Conservation (phyloP, 2,329 filamentous ascomycete species). For the Phialocephala subalpina region DNA sequence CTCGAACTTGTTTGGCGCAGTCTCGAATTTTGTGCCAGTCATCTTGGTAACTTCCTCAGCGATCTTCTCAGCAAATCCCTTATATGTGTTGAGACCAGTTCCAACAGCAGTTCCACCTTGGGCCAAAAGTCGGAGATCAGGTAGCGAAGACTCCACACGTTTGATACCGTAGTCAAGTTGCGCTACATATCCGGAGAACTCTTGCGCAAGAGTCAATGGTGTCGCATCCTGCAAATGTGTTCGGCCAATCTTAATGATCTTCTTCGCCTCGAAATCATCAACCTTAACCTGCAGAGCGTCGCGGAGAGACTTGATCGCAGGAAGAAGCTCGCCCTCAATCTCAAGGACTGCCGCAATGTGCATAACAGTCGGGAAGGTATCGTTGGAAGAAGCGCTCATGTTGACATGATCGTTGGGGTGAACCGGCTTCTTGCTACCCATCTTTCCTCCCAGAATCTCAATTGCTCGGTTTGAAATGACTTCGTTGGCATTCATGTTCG, state of each 20-base stretch:
- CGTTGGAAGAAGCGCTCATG: conserved; percentile 98
- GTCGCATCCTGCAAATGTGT: conserved; percentile 98
- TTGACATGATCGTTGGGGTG: conserved; percentile 99
- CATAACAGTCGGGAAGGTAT: conserved; percentile 99
- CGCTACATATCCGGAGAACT: conserved; percentile 96
- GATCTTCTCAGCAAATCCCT: conserved; percentile 93
- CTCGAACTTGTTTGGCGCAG: conserved; percentile 99
- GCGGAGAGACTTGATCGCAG: conserved; percentile 82
- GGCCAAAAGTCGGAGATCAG: conserved; percentile 85
- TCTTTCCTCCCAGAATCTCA: conserved; percentile 92
- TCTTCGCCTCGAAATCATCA: conserved; percentile 81
- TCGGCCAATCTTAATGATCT: conserved; percentile 98
- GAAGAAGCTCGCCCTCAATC: conserved; percentile 85
- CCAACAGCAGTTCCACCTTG: conserved; percentile 98
- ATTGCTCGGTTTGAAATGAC: conserved; percentile 99
- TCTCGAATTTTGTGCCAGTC: conserved; percentile 93
- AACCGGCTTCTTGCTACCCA: conserved; percentile 97
- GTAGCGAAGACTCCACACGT: conserved; percentile 83
- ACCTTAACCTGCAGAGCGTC: conserved; percentile 88
- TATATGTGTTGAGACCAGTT: conserved; percentile 96
- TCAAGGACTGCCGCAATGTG: conserved; percentile 98
- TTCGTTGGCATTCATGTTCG: conserved; percentile 99
- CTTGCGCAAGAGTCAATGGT: conserved; percentile 92
- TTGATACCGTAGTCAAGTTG: conserved; percentile 92
- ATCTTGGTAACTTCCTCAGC: conserved; percentile 90